phyloP scores from a whole-genome alignment of 2,329 filamentous ascomycete genomes.

The Colletotrichum tanaceti region DNA sequence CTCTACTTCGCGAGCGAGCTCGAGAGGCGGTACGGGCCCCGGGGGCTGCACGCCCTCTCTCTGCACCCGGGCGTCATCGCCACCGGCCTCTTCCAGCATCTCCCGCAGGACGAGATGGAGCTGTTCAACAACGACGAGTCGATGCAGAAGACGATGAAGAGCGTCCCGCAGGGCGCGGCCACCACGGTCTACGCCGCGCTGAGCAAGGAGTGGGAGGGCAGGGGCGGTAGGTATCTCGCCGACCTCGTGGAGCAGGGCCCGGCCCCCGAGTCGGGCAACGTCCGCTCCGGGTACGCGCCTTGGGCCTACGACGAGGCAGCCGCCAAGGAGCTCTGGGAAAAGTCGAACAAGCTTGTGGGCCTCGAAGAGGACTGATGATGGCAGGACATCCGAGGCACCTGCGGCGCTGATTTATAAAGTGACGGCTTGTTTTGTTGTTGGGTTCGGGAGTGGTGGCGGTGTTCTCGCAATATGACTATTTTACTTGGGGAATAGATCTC shows the following conservation, averaged over 20 bases:
- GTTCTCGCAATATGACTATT: too few relatives aligned
- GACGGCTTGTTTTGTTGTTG: too few relatives aligned
- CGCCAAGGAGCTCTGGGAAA: background rate
- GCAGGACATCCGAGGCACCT: background rate
- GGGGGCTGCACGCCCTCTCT: constrained; percentile 55
- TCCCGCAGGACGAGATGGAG: background rate
- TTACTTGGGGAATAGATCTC: too few relatives aligned
- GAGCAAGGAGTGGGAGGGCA: constrained; percentile 51
- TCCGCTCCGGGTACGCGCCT: constrained; percentile 35
- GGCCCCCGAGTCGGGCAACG: background rate
- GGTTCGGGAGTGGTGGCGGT: too few relatives aligned
- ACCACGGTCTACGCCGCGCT: constrained; percentile 55
- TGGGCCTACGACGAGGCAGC: constrained; percentile 37
- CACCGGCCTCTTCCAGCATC: background rate
- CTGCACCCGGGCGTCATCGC: constrained; percentile 58
- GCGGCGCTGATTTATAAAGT: too few relatives aligned
- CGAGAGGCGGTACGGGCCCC: constrained; percentile 38
- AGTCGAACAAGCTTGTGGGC: constrained; percentile 7
- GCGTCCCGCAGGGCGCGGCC: constrained; percentile 55
- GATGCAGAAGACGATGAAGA: constrained; percentile 8
- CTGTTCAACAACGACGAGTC: background rate
- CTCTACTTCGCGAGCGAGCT: constrained; percentile 55
- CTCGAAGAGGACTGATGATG: background rate
- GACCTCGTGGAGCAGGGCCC: background rate
- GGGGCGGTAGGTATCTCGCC: constrained; percentile 53